phyloP scores from a whole-genome alignment of 139 green algal genomes.

The Tetraselmis striata region DNA sequence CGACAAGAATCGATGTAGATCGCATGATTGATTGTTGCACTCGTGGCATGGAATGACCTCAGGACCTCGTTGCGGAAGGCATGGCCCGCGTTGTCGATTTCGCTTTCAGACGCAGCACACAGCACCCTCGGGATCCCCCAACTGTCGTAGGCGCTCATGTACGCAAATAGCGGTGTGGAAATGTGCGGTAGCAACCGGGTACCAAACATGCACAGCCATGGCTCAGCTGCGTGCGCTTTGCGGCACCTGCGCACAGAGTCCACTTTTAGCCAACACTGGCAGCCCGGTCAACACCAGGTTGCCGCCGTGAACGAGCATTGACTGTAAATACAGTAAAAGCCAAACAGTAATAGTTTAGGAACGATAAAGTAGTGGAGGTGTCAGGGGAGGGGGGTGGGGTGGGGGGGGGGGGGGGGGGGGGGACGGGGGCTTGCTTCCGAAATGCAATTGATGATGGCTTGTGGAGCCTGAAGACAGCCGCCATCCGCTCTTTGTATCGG shows the following conservation, averaged over 20 bases:
- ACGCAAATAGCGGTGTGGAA: background rate
- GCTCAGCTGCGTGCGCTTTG: background rate
- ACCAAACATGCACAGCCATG: background rate
- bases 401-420: too few relatives aligned
- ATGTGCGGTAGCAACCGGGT: background rate
- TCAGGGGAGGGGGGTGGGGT: too few relatives aligned
- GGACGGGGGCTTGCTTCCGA: background rate
- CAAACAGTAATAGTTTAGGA: too few relatives aligned
- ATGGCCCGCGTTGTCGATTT: background rate
- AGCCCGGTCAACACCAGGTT: too few relatives aligned
- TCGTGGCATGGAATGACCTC: background rate
- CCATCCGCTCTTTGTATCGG: background rate
- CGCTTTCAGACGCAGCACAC: background rate
- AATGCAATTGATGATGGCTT: background rate
- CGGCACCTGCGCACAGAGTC: background rate
- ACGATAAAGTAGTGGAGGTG: too few relatives aligned
- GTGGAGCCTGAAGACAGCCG: background rate
- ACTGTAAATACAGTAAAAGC: too few relatives aligned
- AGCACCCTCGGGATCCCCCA: background rate
- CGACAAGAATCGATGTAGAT: background rate
- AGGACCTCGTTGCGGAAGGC: background rate
- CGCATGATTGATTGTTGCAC: background rate
- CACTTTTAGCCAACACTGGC: too few relatives aligned
- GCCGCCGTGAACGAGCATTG: too few relatives aligned
- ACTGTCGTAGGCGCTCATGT: background rate